Percentiles rank a stretch among this genome's conserved stretches.
Conservation (phyloP, 192 early-diverging fungal genomes). For the Mortierella hygrophila region DNA sequence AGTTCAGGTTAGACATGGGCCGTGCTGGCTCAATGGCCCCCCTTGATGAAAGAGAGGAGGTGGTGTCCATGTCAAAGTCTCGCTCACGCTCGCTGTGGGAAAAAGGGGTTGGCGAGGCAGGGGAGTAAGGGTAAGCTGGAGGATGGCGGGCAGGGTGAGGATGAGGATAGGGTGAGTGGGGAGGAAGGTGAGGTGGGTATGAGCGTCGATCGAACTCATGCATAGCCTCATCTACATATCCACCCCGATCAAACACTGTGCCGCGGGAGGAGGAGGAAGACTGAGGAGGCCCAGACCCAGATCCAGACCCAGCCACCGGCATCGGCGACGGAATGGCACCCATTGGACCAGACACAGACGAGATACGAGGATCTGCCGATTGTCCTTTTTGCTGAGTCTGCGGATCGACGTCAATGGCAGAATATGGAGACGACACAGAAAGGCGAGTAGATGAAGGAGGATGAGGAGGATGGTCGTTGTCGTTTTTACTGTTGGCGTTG, state of each 20-base stretch:
- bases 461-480: neutral
- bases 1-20: neutral
- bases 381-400: neutral
- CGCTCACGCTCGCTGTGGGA: neutral
- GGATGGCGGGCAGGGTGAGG: neutral
- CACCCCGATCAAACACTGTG: neutral
- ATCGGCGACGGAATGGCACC: neutral
- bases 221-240: neutral
- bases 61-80: neutral
- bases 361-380: too few relatives aligned
- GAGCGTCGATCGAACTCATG: neutral
- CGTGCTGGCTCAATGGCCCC: neutral
- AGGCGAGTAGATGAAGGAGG: neutral
- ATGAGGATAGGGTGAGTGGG: neutral
- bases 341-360: too few relatives aligned
- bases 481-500: neutral
- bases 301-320: neutral
- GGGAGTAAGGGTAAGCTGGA: neutral
- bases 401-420: neutral
- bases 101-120: neutral
- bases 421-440: neutral
- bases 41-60: neutral
- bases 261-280: neutral
- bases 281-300: neutral
- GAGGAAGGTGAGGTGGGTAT: neutral